Evolutionary conservation across 208 protist species (phyloP).

Genomic region (Herpetomonas muscarum): DNA sequence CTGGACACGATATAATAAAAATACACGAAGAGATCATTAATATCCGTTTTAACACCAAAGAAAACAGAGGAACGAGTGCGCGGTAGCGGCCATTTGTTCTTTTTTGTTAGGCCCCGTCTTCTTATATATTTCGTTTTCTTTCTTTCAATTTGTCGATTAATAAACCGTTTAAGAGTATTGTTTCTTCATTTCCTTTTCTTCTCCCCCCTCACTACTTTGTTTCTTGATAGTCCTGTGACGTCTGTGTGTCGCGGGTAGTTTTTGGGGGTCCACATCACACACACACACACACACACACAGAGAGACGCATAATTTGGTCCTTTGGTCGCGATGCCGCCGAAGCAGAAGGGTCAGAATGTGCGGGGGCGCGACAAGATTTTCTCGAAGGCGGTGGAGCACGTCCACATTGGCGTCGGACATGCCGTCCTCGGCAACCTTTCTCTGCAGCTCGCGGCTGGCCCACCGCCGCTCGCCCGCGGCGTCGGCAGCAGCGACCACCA

Average conservation of each 20-base stretch:
- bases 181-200: not conserved
- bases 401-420: conserved; percentile 85
- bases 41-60: too few relatives aligned
- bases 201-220: not conserved
- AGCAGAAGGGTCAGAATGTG: conserved; percentile 66
- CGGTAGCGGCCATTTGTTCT: too few relatives aligned
- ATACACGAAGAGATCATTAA: too few relatives aligned
- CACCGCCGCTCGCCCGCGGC: conserved; percentile 1
- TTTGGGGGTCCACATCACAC: not conserved
- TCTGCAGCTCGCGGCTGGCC: conserved; percentile 47
- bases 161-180: too few relatives aligned
- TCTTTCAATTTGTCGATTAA: too few relatives aligned
- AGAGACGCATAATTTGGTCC: not conserved
- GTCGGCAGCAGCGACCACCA: not conserved
- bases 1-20: too few relatives aligned
- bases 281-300: not conserved
- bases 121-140: too few relatives aligned
- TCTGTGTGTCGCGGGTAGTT: not conserved
- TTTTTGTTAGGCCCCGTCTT: too few relatives aligned
- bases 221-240: not conserved
- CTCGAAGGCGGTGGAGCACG: conserved; percentile 81
- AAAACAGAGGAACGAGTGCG: too few relatives aligned
- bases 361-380: conserved; percentile 77
- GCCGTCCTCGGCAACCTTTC: conserved; percentile 73
- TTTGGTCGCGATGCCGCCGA: conserved; percentile 54